Conservation (phyloP, 73 alveolate genomes). For the Tetrahymena elliotti region DNA sequence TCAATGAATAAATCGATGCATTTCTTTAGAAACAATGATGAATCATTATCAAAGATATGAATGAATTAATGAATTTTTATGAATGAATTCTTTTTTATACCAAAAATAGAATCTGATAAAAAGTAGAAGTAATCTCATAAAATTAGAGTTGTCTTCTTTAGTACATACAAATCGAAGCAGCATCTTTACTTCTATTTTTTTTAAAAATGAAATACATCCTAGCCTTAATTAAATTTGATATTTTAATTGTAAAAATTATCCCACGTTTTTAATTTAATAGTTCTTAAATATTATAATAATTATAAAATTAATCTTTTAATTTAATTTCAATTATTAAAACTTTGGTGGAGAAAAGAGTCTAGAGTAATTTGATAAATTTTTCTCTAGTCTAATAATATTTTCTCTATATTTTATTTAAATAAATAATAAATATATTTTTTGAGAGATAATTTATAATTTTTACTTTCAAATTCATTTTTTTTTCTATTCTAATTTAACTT, state of each 20-base stretch:
- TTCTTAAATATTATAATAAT: neutral
- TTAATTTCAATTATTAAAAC: too few relatives aligned
- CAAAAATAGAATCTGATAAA: neutral
- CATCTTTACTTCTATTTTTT: neutral
- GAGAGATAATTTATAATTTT: too few relatives aligned
- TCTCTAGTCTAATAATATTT: too few relatives aligned
- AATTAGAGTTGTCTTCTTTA: neutral
- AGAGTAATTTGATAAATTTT: too few relatives aligned
- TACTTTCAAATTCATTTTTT: too few relatives aligned
- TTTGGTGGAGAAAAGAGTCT: neutral
- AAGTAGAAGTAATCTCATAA: neutral
- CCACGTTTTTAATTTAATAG: neutral
- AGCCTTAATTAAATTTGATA: neutral
- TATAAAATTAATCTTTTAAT: neutral
- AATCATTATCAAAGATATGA: too few relatives aligned
- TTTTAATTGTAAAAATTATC: neutral
- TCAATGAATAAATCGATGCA: too few relatives aligned
- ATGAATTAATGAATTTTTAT: neutral
- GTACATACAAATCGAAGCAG: neutral
- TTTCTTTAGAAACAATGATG: neutral
- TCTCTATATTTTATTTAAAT: too few relatives aligned
- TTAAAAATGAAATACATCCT: neutral
- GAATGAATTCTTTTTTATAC: too few relatives aligned
- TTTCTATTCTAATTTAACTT: neutral
- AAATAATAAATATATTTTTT: too few relatives aligned